Base-by-base conservation (phyloP, 352 stramenopile species). In the Pythium volutum region DNA sequence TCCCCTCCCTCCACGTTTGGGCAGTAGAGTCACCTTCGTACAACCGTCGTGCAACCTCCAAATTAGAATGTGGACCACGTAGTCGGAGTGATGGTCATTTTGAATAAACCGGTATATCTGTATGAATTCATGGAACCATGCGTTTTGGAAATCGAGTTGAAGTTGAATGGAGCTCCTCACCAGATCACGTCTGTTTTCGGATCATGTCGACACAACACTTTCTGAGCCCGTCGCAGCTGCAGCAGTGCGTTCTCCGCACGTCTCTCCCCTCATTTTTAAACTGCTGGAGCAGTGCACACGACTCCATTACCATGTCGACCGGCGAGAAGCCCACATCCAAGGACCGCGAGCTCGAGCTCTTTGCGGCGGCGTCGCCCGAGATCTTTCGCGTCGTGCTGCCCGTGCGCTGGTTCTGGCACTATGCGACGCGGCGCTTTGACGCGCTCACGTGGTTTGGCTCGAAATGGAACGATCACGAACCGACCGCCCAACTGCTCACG, bases 391-490 rank as follows among this genome's bases (percentile, higher is more conserved):
- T 62, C 8, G 6, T 71, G 20, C 59, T 77, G 41, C 70, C 70
- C 3, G 4, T 64, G n/a, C 47, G 50, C 9, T 75, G 63, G 67
- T 29, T 75, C 29, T 77, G 70, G 70, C 64, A 63, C 53, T 73
- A 50, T 41, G 55, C 69, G 55, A 68, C 70, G 36, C 67, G 70
- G 2, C 66, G 67, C 63, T 67, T 67, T 16, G 53, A 53, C 2
- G 12, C 61, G 41, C 55, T 66, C 33, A 42, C 15, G 11, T 6
- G 64, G 5, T 54, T 70, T 3, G 48, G 31, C 10, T 8, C 31
- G 6, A 54, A 56, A 8, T 70, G 67, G 55, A 65, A 67, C 27
- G 60, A 64, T 15, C 31, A 22, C 23, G 73, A 87, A 47, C 73
- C 70, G 20, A 60, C 65, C 39, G 73, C 79, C 5, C 58, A 55